A percentile compares a stretch with the other conserved stretches of the same genome.
Conservation (phyloP, 2,329 filamentous ascomycete genomes). For the Aspergillus arachidicola region DNA sequence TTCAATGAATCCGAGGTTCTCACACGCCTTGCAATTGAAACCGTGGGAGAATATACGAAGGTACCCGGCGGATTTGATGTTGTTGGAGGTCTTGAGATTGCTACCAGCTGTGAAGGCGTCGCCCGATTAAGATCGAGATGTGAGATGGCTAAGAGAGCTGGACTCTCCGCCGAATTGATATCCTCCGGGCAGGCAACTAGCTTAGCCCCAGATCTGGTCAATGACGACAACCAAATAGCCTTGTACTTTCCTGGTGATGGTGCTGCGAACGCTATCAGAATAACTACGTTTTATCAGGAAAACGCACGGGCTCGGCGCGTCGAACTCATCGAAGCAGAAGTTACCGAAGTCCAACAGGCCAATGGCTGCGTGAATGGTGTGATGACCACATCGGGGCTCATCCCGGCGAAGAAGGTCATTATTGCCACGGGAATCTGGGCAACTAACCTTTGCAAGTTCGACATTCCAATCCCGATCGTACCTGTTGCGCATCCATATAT, state of each 20-base stretch:
- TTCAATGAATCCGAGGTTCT: conserved; percentile 36
- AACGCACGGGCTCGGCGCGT: conserved; percentile 25
- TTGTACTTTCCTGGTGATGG: conserved; percentile 32
- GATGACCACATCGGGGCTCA: conserved; percentile 18
- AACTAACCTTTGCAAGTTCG: conserved; percentile 18
- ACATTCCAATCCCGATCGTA: conserved; percentile 34
- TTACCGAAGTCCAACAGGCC: conserved; percentile 20
- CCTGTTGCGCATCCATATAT: conserved; percentile 42
- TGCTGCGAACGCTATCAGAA: conserved; percentile 26
- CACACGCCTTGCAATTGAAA: conserved; percentile 35
- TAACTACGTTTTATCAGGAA: conserved; percentile 29
- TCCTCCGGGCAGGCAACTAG: conserved; percentile 22
- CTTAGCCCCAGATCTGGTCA: conserved; percentile 33
- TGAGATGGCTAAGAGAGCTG: conserved; percentile 22
- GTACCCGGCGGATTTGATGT: conserved; percentile 31
- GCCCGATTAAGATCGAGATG: conserved; percentile 22
- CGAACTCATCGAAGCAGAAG: conserved; percentile 25
- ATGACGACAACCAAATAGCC: conserved; percentile 21
- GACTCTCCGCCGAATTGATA: conserved; percentile 30
- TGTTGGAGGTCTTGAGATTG: conserved; percentile 31
- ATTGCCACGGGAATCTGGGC: conserved; percentile 38
- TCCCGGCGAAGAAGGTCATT: conserved; percentile 22
- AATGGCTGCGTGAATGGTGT: conserved; percentile 22
- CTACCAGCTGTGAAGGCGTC: conserved; percentile 24
- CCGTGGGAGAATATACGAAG: conserved; percentile 31